phyloP scores from a whole-genome alignment of 148 eudicot species.

The Vaccinium myrtillus region DNA sequence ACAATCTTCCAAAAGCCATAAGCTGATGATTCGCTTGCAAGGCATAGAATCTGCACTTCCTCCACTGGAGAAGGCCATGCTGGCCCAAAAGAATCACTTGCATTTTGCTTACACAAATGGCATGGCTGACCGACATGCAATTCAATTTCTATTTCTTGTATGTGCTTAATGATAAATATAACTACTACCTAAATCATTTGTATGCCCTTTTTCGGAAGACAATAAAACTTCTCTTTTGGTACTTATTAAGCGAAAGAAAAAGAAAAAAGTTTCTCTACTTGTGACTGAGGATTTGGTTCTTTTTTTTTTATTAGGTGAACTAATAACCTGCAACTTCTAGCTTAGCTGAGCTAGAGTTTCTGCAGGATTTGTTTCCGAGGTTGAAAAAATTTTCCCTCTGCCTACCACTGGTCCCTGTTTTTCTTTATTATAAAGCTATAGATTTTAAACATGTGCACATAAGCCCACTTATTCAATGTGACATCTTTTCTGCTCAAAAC shows the following conservation, averaged over 20 bases:
- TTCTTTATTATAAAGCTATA: neutral
- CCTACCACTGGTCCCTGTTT: neutral
- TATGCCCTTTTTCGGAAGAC: too few relatives aligned
- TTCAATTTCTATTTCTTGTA: neutral
- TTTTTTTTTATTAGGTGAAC: neutral
- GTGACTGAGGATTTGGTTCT: too few relatives aligned
- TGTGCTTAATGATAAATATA: neutral
- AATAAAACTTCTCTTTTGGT: too few relatives aligned
- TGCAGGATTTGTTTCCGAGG: neutral
- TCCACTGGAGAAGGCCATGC: conserved; percentile 76
- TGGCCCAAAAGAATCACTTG: conserved; percentile 85
- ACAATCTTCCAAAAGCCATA: conserved; percentile 88
- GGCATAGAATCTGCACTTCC: conserved; percentile 73
- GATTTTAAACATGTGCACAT: neutral
- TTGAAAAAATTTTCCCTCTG: neutral
- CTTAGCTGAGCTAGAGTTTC: neutral
- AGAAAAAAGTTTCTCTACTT: too few relatives aligned
- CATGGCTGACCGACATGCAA: conserved; percentile 29
- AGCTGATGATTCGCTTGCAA: conserved; percentile 69
- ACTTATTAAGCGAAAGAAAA: too few relatives aligned
- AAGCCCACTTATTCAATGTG: neutral
- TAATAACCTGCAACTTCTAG: neutral
- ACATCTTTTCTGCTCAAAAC: neutral
- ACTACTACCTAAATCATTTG: too few relatives aligned
- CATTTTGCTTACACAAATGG: conserved; percentile 93